Evolutionary conservation across 2,329 filamentous ascomycete genomes (phyloP), one percentile per base, ranked within the genome.

Genomic region (Microcyclosporella mali): DNA sequence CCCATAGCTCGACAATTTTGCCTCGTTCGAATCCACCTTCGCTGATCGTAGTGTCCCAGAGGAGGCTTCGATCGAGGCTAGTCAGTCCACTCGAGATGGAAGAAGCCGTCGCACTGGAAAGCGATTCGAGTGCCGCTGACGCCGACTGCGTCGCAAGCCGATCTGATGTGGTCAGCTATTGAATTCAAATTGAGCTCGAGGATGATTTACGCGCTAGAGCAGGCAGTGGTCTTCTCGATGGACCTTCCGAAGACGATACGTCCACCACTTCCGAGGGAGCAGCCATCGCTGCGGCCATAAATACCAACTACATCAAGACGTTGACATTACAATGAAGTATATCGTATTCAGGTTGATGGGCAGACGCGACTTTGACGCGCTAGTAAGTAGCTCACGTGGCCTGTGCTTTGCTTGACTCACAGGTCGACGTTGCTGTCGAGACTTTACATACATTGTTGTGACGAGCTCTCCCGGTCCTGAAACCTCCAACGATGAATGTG

Each of bases 1-100:
- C 90, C 76, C 85, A 94, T 37, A 95, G 69, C 65, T 97, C 90
- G 3, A 85, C 85, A 33, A 95, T 74, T 62, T 88, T 84, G 10
- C 88, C 87, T 43, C 81, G 78, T 47, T 75, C 75, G 37, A 94
- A 70, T 4, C 88, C 88, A 15, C 38, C 37, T 11, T 39, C 19
- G 21, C 33, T 21, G 16, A 10, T 25, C 12, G 16, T 19, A 2
- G 33, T 11, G 11, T 28, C 39, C 8, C 34, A 29, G 11, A 28
- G 32, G 14, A 49, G 37, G 21, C 16, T 21, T 6, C 33, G 42
- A 40, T 49, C 43, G 7, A 49, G 38, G 7, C 31, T 29, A 6
- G 30, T 33, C 4, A 49, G 32, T 6, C 46, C 46, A 18, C 28
- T 46, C 4, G 38, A 39, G 11, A 49, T 29, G 11, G 32, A 33